Percentiles rank a stretch among this genome's conserved stretches.
These are phyloP conservation scores for Pleoardoris graminearum DNA, from an alignment of 2,329 filamentous ascomycete genomes.

Conservation along the genomic window DNA sequence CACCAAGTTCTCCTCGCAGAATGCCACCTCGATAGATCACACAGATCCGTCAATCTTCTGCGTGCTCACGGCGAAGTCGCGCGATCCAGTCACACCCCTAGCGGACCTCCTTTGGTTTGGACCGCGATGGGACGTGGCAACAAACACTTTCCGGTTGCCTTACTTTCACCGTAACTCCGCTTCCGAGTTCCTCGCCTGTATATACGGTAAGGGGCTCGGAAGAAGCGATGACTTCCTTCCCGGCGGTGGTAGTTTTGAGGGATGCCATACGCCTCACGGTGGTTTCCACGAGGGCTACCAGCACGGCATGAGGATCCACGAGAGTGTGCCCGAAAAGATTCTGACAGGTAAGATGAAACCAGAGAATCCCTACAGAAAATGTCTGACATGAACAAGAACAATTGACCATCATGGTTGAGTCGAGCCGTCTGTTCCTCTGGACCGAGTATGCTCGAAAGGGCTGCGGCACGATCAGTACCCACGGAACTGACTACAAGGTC, in stretches of 20 bases:
- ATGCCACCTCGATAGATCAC: slow-evolving; percentile 46
- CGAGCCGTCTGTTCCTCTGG: slow-evolving; percentile 44
- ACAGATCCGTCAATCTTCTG: slow-evolving; percentile 46
- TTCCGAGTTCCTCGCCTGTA: slow-evolving; percentile 44
- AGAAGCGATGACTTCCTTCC: slow-evolving; percentile 50
- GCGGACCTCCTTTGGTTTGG: slow-evolving; percentile 47
- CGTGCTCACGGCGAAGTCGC: slow-evolving; percentile 44
- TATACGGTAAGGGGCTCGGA: slow-evolving; percentile 45
- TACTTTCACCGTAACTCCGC: slow-evolving; percentile 48
- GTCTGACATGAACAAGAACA: slow-evolving; percentile 30
- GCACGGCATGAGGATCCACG: slow-evolving; percentile 50
- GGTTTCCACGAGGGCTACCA: slow-evolving; percentile 52
- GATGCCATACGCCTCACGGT: slow-evolving; percentile 45
- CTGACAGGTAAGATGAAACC: slow-evolving; percentile 36
- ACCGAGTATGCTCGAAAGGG: slow-evolving; percentile 44
- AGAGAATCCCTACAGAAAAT: not conserved
- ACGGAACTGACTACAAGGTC: slow-evolving; percentile 44
- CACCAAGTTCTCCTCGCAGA: slow-evolving; percentile 51
- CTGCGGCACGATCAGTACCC: slow-evolving; percentile 41
- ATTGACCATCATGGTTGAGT: slow-evolving; percentile 46
- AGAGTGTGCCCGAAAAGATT: slow-evolving; percentile 50
- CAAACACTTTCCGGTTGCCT: slow-evolving; percentile 45
- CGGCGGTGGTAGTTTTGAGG: slow-evolving; percentile 44
- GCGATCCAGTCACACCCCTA: slow-evolving; percentile 42
- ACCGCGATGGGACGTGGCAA: slow-evolving; percentile 45